phyloP scores from a whole-genome alignment of 495 filamentous ascomycete genomes.

The Penicillium verhagenii region DNA sequence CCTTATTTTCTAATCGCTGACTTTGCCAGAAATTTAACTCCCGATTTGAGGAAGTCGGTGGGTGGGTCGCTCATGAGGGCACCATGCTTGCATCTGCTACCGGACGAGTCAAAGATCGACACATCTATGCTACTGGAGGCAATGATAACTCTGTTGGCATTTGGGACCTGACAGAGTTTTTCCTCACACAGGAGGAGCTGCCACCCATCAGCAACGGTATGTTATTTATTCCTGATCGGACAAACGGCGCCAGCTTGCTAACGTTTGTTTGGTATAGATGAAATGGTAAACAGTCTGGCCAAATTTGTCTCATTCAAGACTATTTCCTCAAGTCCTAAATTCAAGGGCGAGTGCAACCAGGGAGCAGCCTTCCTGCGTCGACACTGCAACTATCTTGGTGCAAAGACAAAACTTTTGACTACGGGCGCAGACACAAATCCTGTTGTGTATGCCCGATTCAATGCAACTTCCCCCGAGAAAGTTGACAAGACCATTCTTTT shows the following conservation, averaged over 20 bases:
- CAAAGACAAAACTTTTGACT: slow-evolving; percentile 78
- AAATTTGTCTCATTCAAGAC: slow-evolving; percentile 90
- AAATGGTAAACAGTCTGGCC: slow-evolving; percentile 76
- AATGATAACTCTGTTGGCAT: slow-evolving; percentile 87
- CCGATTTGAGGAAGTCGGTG: slow-evolving; percentile 77
- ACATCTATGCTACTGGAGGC: slow-evolving; percentile 88
- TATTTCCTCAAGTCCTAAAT: slow-evolving; percentile 79
- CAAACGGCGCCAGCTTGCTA: neutral
- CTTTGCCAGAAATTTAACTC: slow-evolving; percentile 71
- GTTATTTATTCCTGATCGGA: slow-evolving; percentile 3
- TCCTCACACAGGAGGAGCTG: slow-evolving; percentile 38
- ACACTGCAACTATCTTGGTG: slow-evolving; percentile 87
- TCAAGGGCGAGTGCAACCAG: slow-evolving; percentile 84
- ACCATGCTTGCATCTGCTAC: slow-evolving; percentile 85
- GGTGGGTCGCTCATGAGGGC: slow-evolving; percentile 83
- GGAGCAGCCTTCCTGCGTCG: slow-evolving; percentile 87
- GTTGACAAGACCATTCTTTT: slow-evolving; percentile 86
- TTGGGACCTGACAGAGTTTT: slow-evolving; percentile 73
- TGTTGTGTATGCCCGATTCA: slow-evolving; percentile 84
- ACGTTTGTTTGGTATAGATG: slow-evolving; percentile 47
- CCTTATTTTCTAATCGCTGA: slow-evolving; percentile 3
- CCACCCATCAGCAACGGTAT: slow-evolving; percentile 60
- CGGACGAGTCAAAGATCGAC: slow-evolving; percentile 61
- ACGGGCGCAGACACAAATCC: slow-evolving; percentile 77
- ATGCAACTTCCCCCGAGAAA: slow-evolving; percentile 54